These are phyloP conservation scores for Botrytis aclada DNA, from an alignment of 2,329 filamentous ascomycete genomes.

Conservation along the genomic window DNA sequence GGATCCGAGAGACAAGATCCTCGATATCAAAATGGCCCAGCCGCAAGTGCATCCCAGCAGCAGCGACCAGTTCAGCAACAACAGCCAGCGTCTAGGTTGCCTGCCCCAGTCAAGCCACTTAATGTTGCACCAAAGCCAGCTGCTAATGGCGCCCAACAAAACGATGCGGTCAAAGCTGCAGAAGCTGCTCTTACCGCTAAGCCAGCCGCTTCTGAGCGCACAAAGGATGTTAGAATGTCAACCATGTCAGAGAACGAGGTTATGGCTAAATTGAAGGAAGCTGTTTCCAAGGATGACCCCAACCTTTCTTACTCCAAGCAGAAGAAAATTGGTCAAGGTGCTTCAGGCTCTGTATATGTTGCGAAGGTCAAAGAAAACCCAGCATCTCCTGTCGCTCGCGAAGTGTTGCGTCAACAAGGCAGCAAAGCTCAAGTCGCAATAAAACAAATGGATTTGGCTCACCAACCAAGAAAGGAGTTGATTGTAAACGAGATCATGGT, in stretches of 20 bases:
- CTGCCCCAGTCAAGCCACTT: slow-evolving; percentile 65
- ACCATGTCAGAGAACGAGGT: slow-evolving; percentile 97
- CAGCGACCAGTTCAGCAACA: slow-evolving; percentile 48
- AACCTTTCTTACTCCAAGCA: slow-evolving; percentile 97
- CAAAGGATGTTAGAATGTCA: slow-evolving; percentile 96
- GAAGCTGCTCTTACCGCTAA: slow-evolving; percentile 87
- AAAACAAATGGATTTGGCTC: slow-evolving; percentile 98
- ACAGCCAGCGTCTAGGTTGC: slow-evolving; percentile 49
- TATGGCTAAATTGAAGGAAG: slow-evolving; percentile 91
- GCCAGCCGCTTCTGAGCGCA: slow-evolving; percentile 65
- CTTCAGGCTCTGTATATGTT: slow-evolving; percentile 96
- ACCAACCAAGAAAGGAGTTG: slow-evolving; percentile 94
- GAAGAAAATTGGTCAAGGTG: slow-evolving; percentile 98
- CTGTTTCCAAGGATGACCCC: slow-evolving; percentile 93
- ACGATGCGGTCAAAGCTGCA: slow-evolving; percentile 78
- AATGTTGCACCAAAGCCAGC: slow-evolving; percentile 69
- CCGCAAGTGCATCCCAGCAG: slow-evolving; percentile 38
- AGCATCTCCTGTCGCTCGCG: slow-evolving; percentile 73
- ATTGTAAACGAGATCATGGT: slow-evolving; percentile 99
- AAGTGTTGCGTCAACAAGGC: slow-evolving; percentile 76
- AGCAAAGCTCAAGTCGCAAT: slow-evolving; percentile 89
- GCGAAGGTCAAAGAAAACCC: slow-evolving; percentile 90
- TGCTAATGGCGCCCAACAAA: slow-evolving; percentile 44
- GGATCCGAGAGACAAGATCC: slow-evolving; percentile 38
- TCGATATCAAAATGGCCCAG: slow-evolving; percentile 45